Evolutionary conservation across 164 flowering plant genomes (phyloP).

Genomic region (Kingdonia uniflora): DNA sequence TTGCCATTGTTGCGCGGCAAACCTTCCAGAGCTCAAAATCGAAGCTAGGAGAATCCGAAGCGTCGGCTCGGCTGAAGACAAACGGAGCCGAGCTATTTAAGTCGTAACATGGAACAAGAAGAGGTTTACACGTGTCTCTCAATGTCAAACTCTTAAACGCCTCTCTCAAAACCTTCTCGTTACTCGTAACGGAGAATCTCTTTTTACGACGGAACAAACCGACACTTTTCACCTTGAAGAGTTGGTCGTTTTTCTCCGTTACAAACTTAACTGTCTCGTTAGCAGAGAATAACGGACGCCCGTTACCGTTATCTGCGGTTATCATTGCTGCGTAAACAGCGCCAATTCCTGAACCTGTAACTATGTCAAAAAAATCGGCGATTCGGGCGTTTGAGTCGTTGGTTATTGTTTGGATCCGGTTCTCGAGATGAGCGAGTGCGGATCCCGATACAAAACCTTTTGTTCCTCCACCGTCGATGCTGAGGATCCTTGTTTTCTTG

Average conservation of each 20-base stretch:
- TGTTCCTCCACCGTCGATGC: constrained; percentile 37
- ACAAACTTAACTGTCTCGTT: constrained; percentile 23
- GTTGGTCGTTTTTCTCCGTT: constrained; percentile 7
- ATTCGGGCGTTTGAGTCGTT: constrained; percentile 28
- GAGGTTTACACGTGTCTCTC: constrained; percentile 36
- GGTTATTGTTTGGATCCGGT: constrained; percentile 23
- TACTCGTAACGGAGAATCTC: constrained; percentile 12
- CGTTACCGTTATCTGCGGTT: constrained; percentile 28
- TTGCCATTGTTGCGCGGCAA: constrained; percentile 40
- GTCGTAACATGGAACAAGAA: constrained; percentile 47
- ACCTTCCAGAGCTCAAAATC: constrained; percentile 43
- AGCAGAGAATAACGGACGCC: constrained; percentile 35
- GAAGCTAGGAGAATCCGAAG: constrained; percentile 31
- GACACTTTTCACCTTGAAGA: constrained; percentile 14
- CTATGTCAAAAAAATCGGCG: constrained; percentile 40
- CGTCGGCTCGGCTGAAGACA: constrained; percentile 50
- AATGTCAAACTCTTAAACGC: constrained; percentile 26
- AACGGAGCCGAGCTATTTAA: constrained; percentile 38
- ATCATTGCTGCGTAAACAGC: constrained; percentile 37
- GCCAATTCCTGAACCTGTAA: constrained; percentile 46
- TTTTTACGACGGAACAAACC: constrained; percentile 18
- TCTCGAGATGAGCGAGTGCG: constrained; percentile 27
- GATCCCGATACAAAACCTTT: constrained; percentile 26
- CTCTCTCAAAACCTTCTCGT: constrained; percentile 21
- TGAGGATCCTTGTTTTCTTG: constrained; percentile 28